These are phyloP conservation scores for Flueggea neowawraea DNA, from an alignment of 441 rosid species.

Conservation along the genomic window DNA sequence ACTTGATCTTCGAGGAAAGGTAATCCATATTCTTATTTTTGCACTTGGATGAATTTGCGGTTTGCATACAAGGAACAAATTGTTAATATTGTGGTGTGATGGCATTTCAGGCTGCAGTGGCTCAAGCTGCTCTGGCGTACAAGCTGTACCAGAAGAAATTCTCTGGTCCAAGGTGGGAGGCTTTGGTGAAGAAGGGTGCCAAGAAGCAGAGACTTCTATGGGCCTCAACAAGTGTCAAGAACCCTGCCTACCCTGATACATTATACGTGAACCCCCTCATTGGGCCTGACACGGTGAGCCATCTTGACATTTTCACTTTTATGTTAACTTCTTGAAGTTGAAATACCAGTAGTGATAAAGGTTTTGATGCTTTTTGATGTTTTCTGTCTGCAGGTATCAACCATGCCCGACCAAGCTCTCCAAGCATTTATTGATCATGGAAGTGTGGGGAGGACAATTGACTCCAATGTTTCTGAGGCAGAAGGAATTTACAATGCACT, in stretches of 20 bases:
- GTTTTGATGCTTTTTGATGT: background rate
- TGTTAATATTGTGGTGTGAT: conserved; percentile 8
- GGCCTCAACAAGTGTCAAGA: conserved; percentile 98
- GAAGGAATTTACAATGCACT: conserved; percentile 95
- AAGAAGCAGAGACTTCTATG: conserved; percentile 96
- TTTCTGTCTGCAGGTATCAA: conserved; percentile 60
- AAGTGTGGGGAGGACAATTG: conserved; percentile 79
- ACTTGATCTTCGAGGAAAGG: conserved; percentile 97
- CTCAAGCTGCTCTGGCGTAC: conserved; percentile 95
- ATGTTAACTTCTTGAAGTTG: background rate
- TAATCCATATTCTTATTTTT: conserved; percentile 15
- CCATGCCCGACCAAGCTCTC: conserved; percentile 99
- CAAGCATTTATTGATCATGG: conserved; percentile 92
- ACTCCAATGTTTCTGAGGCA: conserved; percentile 80
- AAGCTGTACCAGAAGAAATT: conserved; percentile 95
- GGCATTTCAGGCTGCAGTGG: conserved; percentile 81
- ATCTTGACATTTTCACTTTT: background rate
- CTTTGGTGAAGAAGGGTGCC: conserved; percentile 92
- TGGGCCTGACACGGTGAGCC: conserved; percentile 94
- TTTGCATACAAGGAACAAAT: background rate
- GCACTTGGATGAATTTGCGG: background rate
- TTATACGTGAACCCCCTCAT: conserved; percentile 86
- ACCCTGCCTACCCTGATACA: conserved; percentile 88
- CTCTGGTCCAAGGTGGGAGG: conserved; percentile 99
- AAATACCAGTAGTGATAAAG: no score